These are phyloP conservation scores for Phycomyces blakesleeanus DNA, from an alignment of 192 early-diverging fungal genomes.

Conservation along the genomic window DNA sequence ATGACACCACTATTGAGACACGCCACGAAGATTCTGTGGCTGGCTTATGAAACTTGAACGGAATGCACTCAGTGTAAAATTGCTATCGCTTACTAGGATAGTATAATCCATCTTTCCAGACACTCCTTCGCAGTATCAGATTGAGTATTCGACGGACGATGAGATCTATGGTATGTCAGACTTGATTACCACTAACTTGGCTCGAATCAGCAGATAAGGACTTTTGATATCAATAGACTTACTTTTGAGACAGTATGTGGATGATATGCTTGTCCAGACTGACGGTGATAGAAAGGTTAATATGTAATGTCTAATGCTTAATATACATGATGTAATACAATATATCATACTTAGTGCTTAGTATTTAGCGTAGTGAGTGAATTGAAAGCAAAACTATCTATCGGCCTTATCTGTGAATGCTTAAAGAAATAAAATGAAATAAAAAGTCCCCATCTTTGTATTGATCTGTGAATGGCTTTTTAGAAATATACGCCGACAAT, in stretches of 20 bases:
- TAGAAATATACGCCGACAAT: no score
- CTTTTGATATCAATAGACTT: no score
- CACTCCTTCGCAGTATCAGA: slow-evolving; percentile 30
- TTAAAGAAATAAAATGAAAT: no score
- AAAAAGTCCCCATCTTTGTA: not conserved
- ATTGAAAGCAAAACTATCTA: no score
- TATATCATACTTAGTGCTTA: not conserved
- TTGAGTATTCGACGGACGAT: slow-evolving; percentile 45
- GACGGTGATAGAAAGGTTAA: slow-evolving; percentile 5
- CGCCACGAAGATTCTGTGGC: not conserved
- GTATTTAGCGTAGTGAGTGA: no score
- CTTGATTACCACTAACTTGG: slow-evolving; percentile 41
- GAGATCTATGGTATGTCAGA: slow-evolving; percentile 46
- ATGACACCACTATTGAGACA: slow-evolving; percentile 53
- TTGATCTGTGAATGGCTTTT: no score
- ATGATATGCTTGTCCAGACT: slow-evolving; percentile 37
- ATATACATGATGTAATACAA: not conserved
- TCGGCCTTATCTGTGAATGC: not conserved
- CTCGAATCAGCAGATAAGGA: slow-evolving; percentile 35
- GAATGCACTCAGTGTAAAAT: slow-evolving; percentile 41
- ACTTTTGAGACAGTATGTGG: slow-evolving; percentile 30
- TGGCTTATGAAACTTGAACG: slow-evolving; percentile 32
- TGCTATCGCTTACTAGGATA: slow-evolving; percentile 41
- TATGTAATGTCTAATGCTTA: not conserved
- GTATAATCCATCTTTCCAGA: not conserved